A percentile compares a stretch with the other conserved stretches of the same genome.
These are phyloP conservation scores for Hypomyces perniciosus DNA, from an alignment of 2,329 filamentous ascomycete genomes.

Conservation along the genomic window DNA sequence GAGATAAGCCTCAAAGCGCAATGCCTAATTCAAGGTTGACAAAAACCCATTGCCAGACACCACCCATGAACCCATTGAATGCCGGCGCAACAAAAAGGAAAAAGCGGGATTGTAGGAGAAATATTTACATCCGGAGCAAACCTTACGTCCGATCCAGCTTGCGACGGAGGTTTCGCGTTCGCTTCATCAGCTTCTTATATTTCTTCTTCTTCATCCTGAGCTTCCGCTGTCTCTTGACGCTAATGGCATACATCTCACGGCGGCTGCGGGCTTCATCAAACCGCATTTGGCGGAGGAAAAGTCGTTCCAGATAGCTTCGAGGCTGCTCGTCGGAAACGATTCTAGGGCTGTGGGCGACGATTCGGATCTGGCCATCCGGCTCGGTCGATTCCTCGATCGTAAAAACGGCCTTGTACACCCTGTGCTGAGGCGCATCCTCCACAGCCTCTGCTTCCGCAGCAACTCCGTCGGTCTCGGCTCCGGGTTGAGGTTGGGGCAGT, in stretches of 20 bases:
- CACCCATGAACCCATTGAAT: constrained; percentile 22
- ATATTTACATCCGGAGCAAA: constrained; percentile 19
- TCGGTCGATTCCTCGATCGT: constrained; percentile 62
- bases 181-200: constrained; percentile 98
- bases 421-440: constrained; percentile 39
- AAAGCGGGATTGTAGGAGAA: constrained; percentile 16
- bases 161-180: constrained; percentile 79
- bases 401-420: constrained; percentile 58
- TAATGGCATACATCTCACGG: constrained; percentile 70
- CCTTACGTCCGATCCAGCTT: constrained; percentile 66
- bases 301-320: constrained; percentile 63
- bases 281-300: constrained; percentile 57
- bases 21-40: constrained; percentile 23
- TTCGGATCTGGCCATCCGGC: constrained; percentile 52
- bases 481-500: constrained; percentile 55
- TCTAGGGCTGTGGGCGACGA: constrained; percentile 54
- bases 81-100: constrained; percentile 19
- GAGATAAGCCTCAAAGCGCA: constrained; percentile 23
- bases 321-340: constrained; percentile 45
- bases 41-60: constrained; percentile 27
- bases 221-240: constrained; percentile 85
- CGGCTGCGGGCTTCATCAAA: constrained; percentile 49
- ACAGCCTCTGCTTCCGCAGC: constrained; percentile 27
- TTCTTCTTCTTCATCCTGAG: constrained; percentile 99
- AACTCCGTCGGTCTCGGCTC: constrained; percentile 32